phyloP scores from a whole-genome alignment of 169 alveolate species.

The Cryptosporidium bovis region DNA sequence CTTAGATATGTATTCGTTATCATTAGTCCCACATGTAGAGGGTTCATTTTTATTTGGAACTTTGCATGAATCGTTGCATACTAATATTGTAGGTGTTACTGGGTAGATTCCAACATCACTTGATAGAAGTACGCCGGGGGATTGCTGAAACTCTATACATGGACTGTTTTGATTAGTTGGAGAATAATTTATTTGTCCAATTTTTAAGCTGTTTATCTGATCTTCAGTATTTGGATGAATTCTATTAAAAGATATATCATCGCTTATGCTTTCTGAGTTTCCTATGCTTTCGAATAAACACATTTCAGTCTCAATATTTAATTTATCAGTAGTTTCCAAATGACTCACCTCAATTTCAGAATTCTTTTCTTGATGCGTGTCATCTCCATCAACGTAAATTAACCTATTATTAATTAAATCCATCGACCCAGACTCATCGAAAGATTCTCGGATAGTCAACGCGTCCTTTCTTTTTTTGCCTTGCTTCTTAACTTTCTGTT shows the following conservation, averaged over 20 bases:
- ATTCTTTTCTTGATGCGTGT: neutral
- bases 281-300: conserved; percentile 6
- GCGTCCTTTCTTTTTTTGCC: conserved; percentile 19
- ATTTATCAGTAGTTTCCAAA: neutral
- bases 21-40: conserved; percentile 69
- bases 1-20: conserved; percentile 27
- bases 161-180: conserved; percentile 24
- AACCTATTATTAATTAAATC: neutral
- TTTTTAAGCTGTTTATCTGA: neutral
- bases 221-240: neutral
- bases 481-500: conserved; percentile 22
- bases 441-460: neutral
- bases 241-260: neutral
- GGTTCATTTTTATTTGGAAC: conserved; percentile 19
- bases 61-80: conserved; percentile 4
- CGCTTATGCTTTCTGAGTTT: neutral
- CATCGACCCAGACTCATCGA: conserved; percentile 12
- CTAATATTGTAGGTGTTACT: conserved; percentile 40
- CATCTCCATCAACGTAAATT: conserved; percentile 7
- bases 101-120: conserved; percentile 68
- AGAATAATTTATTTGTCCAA: neutral
- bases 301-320: neutral
- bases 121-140: conserved; percentile 34
- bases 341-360: neutral
- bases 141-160: conserved; percentile 53